A percentile compares a stretch with the other conserved stretches of the same genome.
Conservation (phyloP, 2,329 filamentous ascomycete species). For the Penicillium sp. region DNA sequence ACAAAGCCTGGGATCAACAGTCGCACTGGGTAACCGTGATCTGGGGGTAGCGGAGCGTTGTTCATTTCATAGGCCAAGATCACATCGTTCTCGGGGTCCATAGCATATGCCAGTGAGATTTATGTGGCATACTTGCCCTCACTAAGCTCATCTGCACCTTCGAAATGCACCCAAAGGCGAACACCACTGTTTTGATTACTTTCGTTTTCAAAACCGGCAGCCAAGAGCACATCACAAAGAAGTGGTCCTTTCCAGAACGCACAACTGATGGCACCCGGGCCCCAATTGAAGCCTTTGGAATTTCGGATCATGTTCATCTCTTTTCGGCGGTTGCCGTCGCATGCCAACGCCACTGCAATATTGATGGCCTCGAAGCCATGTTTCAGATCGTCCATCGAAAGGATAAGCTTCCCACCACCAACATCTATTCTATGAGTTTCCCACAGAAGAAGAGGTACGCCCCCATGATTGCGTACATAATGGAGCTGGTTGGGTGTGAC, state of each 20-base stretch:
- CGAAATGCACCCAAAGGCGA: slow-evolving; percentile 34
- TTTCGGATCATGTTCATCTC: too few relatives aligned
- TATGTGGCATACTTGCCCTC: slow-evolving; percentile 66
- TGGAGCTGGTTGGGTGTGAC: neutral
- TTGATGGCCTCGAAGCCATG: slow-evolving; percentile 52
- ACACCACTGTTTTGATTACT: too few relatives aligned
- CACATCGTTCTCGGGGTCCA: slow-evolving; percentile 67
- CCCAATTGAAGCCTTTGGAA: too few relatives aligned
- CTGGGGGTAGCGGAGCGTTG: slow-evolving; percentile 62
- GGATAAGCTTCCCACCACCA: neutral
- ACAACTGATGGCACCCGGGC: too few relatives aligned
- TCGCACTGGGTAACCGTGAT: slow-evolving; percentile 69
- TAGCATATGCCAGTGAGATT: slow-evolving; percentile 62
- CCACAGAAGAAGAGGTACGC: neutral
- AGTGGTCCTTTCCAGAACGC: too few relatives aligned
- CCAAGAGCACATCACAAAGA: too few relatives aligned
- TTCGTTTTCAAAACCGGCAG: too few relatives aligned
- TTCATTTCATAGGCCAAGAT: slow-evolving; percentile 70
- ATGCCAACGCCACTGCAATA: slow-evolving; percentile 54
- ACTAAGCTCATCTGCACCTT: slow-evolving; percentile 56
- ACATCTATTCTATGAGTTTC: neutral
- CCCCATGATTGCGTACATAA: slow-evolving; percentile 21
- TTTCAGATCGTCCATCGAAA: slow-evolving; percentile 15
- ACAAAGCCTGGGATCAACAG: slow-evolving; percentile 68
- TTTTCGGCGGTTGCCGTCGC: slow-evolving; percentile 56